Conservation (phyloP, 1,284 basidiomycete species). For the Moniliophthora roreri region DNA sequence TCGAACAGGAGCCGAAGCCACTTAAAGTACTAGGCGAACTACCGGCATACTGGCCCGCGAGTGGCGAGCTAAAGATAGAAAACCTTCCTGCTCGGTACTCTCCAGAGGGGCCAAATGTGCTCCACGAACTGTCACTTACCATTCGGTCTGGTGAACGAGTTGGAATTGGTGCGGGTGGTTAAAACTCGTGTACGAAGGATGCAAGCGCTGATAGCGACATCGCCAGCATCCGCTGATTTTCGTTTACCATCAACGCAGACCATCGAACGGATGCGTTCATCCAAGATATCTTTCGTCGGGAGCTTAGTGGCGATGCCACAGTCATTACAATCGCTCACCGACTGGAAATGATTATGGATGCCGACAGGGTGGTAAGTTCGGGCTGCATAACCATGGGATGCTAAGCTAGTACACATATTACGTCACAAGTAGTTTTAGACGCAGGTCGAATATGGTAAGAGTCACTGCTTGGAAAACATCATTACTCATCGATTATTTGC, state of each 20-base stretch:
- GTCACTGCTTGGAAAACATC: no score
- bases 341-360: constrained; percentile 11
- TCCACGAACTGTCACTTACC: constrained; percentile 42
- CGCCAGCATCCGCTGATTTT: no score
- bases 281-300: constrained; percentile 4
- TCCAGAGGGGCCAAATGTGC: constrained; percentile 38
- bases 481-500: no score
- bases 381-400: no score
- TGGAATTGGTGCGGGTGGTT: constrained; percentile 36
- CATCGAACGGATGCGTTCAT: constrained; percentile 13
- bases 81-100: constrained; percentile 48
- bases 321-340: constrained; percentile 12
- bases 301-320: constrained; percentile 6
- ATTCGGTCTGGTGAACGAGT: constrained; percentile 49
- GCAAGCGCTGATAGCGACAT: no score
- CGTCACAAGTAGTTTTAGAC: no score
- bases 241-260: no score
- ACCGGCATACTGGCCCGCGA: constrained; percentile 69
- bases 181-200: no score
- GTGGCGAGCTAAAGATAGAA: constrained; percentile 55
- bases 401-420: no score
- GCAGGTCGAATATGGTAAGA: no score
- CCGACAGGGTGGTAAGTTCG: constrained; percentile 12
- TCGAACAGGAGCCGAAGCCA: constrained; percentile 53
- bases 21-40: constrained; percentile 44